Evolutionary conservation across 2,329 filamentous ascomycete species (phyloP), one percentile per base, ranked within the genome.

Genomic region (Calonectria naviculata): DNA sequence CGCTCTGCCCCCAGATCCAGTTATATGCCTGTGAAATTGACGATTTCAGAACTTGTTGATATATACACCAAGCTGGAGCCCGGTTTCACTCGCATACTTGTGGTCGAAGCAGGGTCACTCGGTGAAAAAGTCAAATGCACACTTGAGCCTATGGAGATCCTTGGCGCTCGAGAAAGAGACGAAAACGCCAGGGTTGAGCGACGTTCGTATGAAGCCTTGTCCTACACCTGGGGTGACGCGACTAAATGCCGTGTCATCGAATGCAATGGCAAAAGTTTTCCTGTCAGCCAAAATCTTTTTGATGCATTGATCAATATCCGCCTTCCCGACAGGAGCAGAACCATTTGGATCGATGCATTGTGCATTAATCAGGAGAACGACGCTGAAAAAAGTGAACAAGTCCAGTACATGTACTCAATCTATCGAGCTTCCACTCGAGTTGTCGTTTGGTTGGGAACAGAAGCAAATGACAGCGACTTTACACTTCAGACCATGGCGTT

Each of bases 151-250:
- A 38, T 38, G 36, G 36, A 38, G 12, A 38, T 38, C 10, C 36
- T 38, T 13, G 36, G 36, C 10, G 36, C 36, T 15, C 36, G 12
- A 15, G 36, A 38, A 13, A 13, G 17, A 38, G 12, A 38, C 4
- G 6, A 7, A 38, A 38, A 15, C 36, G 10, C 5, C 4, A 10
- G 12, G 6, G 12, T 13, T 13, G 6, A 38, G 17, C 4, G 12
- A 4, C 36, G 12, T 13, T 10, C 36, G 7, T 68, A 65, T 24
- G 60, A 68, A 24, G 60, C 66, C n/a, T 41, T 68, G 28, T 68
- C 66, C 21, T 68, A 68, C 26, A 54, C 44, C 47, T 68, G 66
- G 66, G 66, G 66, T 8, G 44, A 46, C 17, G 28, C 60, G 36
- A 28, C 58, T 10, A 41, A 34, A 28, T 26, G 46, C 24, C 21